phyloP scores from a whole-genome alignment of 2,329 filamentous ascomycete genomes.

The Colletotrichum tofieldiae region DNA sequence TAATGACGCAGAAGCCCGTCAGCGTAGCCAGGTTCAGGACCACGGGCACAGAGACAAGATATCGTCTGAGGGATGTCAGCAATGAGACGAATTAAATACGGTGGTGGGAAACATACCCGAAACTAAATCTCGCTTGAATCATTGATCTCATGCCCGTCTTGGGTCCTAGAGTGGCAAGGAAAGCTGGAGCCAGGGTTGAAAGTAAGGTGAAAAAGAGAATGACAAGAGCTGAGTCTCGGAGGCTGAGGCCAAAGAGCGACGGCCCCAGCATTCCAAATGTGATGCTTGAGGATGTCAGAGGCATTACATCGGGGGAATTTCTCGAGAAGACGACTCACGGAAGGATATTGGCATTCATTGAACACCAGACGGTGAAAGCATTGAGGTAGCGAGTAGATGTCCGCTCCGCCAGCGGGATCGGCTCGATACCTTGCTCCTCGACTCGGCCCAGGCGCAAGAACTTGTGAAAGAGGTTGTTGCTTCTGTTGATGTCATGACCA shows the following conservation, averaged over 20 bases:
- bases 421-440: constrained; percentile 61
- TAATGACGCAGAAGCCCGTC: constrained; percentile 75
- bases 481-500: not conserved
- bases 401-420: constrained; percentile 59
- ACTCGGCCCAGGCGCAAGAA: constrained; percentile 49
- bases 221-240: constrained; percentile 71
- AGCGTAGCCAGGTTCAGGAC: constrained; percentile 75
- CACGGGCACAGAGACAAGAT: constrained; percentile 72
- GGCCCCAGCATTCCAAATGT: constrained; percentile 77
- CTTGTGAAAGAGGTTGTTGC: constrained; percentile 3
- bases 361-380: constrained; percentile 65
- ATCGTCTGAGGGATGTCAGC: constrained; percentile 57
- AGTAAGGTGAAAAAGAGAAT: constrained; percentile 76
- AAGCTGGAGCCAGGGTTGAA: constrained; percentile 68
- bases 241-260: constrained; percentile 66
- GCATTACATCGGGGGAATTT: not conserved
- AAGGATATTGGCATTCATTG: constrained; percentile 64
- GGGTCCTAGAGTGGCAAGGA: constrained; percentile 71
- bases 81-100: not conserved
- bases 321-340: constrained; percentile 49
- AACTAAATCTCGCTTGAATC: constrained; percentile 75
- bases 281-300: constrained; percentile 57
- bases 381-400: constrained; percentile 59
- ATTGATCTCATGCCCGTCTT: constrained; percentile 77
- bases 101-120: constrained; percentile 60